Conservation (phyloP, 2,329 filamentous ascomycete genomes). For the Achaetomium macrosporum region DNA sequence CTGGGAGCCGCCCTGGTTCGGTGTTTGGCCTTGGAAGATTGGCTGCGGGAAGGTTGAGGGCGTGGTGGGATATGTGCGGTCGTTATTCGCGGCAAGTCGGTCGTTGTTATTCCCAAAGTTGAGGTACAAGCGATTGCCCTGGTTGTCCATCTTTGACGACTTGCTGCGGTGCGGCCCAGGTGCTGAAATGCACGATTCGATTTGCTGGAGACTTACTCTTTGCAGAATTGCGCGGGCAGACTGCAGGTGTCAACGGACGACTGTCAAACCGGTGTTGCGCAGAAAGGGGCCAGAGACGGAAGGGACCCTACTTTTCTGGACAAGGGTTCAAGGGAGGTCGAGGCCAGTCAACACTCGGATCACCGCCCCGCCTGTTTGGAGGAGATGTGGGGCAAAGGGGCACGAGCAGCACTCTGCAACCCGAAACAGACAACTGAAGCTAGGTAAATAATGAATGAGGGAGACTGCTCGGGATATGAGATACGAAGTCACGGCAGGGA, state of each 20-base stretch:
- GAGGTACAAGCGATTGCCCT: constrained; percentile 59
- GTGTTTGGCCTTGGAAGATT: constrained; percentile 50
- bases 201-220: neutral
- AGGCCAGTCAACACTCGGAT: constrained; percentile 5
- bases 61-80: constrained; percentile 75
- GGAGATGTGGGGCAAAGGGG: constrained; percentile 3
- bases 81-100: constrained; percentile 52
- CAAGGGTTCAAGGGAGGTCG: constrained; percentile 17
- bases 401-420: neutral
- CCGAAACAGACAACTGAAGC: neutral
- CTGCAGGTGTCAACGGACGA: constrained; percentile 7
- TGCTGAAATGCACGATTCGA: neutral
- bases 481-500: no score
- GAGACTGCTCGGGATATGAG: no score
- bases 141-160: constrained; percentile 43
- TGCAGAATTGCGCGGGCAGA: neutral
- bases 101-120: constrained; percentile 63
- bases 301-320: constrained; percentile 18
- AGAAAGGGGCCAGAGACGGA: constrained; percentile 19
- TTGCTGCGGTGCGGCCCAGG: constrained; percentile 1
- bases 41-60: constrained; percentile 96
- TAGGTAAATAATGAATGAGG: no score
- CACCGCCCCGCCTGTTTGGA: constrained; percentile 5
- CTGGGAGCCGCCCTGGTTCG: constrained; percentile 33
- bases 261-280: constrained; percentile 12